Evolutionary conservation across 148 eudicot genomes (phyloP), one percentile per base, ranked within the genome.

Genomic region (Linanthus parryae): DNA sequence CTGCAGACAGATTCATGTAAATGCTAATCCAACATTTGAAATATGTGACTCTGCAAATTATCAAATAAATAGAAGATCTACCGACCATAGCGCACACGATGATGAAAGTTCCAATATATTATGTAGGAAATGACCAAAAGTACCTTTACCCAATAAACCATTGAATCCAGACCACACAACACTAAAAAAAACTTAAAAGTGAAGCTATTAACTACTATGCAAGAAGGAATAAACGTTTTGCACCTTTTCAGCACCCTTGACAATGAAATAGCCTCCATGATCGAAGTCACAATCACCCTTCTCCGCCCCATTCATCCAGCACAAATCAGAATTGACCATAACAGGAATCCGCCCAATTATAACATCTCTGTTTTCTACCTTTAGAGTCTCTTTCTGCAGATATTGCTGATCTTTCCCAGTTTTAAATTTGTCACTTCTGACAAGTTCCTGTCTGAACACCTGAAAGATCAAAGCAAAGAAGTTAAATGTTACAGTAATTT

Each of bases 161-260:
- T 39, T 40, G 44, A 53, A 38, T 34, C 44, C 57, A 35, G n/a
- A 37, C 30, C 28, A 36, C 37, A 7, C 15, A 36, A 1, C 44
- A 23, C 11, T 11, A 31, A 31, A 31, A 5, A 11, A 5, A 9
- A 2, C 15, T 28, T 20, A 6, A 3, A 13, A 2, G 5, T 12
- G 8, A 54, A 21, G 37, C 24, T 5, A 38, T 30, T 33, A 14
- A 27, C 12, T n/a, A n/a, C n/a, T n/a, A n/a, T n/a, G n/a, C n/a
- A n/a, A n/a, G 8, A n/a, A n/a, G n/a, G n/a, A n/a, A n/a, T n/a
- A n/a, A n/a, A n/a, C n/a, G n/a, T 40, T 24, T 36, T 50, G 40
- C 52, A 86, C 98, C 96, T 92, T 92, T 66, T 92, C 98, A 61
- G 98, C 95, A 28, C 98, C 98, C 77, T 92, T 92, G 59, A 92